Evolutionary conservation across 2,329 filamentous ascomycete species (phyloP).

Genomic region (Fusarium sp.): DNA sequence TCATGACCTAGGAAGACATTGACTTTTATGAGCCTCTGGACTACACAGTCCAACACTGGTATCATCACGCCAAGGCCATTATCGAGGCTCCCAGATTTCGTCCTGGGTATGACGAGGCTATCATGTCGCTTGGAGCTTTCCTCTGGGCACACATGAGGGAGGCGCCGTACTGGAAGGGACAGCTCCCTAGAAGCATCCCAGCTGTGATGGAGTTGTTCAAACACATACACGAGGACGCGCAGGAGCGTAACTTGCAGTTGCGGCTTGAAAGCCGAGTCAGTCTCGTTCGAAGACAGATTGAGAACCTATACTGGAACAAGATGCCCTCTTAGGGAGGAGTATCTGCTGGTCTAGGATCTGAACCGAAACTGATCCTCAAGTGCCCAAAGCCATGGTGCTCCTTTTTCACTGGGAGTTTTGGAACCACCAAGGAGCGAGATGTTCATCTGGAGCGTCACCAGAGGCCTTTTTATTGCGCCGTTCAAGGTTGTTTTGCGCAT

Average conservation of each 20-base stretch:
- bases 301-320: not conserved
- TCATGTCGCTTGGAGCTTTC: not conserved
- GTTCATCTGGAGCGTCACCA: slow-evolving; percentile 12
- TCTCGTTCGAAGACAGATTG: slow-evolving; percentile 11
- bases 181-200: no score
- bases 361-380: not conserved
- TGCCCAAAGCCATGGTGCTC: slow-evolving; percentile 30
- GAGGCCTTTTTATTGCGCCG: slow-evolving; percentile 8
- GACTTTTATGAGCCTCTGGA: slow-evolving; percentile 20
- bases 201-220: not conserved
- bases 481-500: not conserved
- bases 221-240: not conserved
- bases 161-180: not conserved
- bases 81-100: not conserved
- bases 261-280: slow-evolving; percentile 2
- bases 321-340: not conserved
- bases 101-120: not conserved
- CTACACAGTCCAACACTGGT: slow-evolving; percentile 22
- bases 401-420: slow-evolving; percentile 8
- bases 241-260: not conserved
- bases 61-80: not conserved
- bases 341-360: not conserved
- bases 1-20: not conserved
- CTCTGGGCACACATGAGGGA: not conserved
- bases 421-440: not conserved